phyloP scores from a whole-genome alignment of 2,329 filamentous ascomycete genomes.

The Aspergillus felis region DNA sequence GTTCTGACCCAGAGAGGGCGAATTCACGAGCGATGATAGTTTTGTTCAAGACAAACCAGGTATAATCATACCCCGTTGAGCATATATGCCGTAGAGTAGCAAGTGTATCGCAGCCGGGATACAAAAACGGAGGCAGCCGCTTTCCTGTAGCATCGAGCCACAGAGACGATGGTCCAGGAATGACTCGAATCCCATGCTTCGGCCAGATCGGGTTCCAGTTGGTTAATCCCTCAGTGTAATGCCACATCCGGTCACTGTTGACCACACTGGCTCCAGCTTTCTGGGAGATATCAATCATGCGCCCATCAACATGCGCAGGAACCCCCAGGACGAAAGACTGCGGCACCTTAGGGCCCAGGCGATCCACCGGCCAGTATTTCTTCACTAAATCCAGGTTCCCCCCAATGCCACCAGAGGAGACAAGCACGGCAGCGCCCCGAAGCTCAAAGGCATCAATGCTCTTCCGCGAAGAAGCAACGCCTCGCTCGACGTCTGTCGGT shows the following conservation, averaged over 20 bases:
- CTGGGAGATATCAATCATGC: slow-evolving; percentile 58
- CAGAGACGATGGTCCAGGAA: slow-evolving; percentile 48
- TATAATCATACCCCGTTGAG: slow-evolving; percentile 59
- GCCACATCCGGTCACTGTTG: slow-evolving; percentile 64
- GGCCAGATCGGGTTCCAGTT: slow-evolving; percentile 64
- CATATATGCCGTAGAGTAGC: slow-evolving; percentile 58
- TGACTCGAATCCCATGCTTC: slow-evolving; percentile 56
- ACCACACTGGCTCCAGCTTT: slow-evolving; percentile 51
- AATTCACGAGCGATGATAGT: slow-evolving; percentile 60
- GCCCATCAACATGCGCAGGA: slow-evolving; percentile 61
- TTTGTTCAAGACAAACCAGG: slow-evolving; percentile 60
- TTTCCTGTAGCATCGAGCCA: slow-evolving; percentile 55
- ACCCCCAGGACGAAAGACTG: slow-evolving; percentile 58
- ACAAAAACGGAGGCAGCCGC: slow-evolving; percentile 54
- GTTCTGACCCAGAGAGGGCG: slow-evolving; percentile 59
- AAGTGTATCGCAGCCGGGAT: slow-evolving; percentile 56
- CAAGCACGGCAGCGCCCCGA: slow-evolving; percentile 50
- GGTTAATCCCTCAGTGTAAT: slow-evolving; percentile 60
- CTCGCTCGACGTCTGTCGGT: slow-evolving; percentile 48
- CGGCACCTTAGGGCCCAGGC: slow-evolving; percentile 55
- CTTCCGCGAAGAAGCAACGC: slow-evolving; percentile 47
- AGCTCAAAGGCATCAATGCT: slow-evolving; percentile 53
- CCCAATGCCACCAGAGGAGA: slow-evolving; percentile 58
- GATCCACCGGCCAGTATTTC: slow-evolving; percentile 54
- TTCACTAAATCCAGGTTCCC: slow-evolving; percentile 60